These are phyloP conservation scores for Pichia terricola DNA, from an alignment of 1,139 yeast species.

Conservation along the genomic window DNA sequence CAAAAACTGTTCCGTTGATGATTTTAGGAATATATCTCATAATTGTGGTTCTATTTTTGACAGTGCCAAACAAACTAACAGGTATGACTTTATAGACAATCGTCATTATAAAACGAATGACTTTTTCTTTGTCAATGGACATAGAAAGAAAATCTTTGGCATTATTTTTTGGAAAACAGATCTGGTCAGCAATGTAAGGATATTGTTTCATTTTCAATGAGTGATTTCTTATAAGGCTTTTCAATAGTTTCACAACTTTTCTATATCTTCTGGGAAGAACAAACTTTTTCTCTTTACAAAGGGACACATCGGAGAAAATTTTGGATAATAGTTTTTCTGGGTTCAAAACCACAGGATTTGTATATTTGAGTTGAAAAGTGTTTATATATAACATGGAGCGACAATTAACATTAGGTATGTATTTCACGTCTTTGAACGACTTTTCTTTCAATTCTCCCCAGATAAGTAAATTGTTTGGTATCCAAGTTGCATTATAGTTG, in stretches of 20 bases:
- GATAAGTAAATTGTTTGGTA: constrained; percentile 14
- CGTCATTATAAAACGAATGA: constrained; percentile 33
- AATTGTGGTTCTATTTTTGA: constrained; percentile 36
- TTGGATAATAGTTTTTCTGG: constrained; percentile 3
- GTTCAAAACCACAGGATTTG: constrained; percentile 17
- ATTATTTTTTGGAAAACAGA: constrained; percentile 13
- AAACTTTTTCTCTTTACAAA: not conserved
- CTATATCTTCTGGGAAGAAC: constrained; percentile 21
- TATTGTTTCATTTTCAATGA: constrained; percentile 19
- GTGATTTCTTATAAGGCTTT: constrained; percentile 23
- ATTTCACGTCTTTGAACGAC: not conserved
- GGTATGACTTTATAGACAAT: constrained; percentile 46
- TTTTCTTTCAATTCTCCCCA: constrained; percentile 28
- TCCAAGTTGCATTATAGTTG: constrained; percentile 24
- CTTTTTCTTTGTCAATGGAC: constrained; percentile 24
- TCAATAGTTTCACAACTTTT: constrained; percentile 11
- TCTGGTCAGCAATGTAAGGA: constrained; percentile 22
- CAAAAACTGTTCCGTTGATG: constrained; percentile 31
- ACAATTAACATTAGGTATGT: not conserved
- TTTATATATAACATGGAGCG: not conserved
- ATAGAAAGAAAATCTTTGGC: constrained; percentile 16
- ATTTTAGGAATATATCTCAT: constrained; percentile 30
- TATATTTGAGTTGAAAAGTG: not conserved
- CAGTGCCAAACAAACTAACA: constrained; percentile 43
- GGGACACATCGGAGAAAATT: constrained; percentile 9